Percentiles rank a stretch among this genome's conserved stretches.
phyloP scores from a whole-genome alignment of 139 green algal genomes.

The Tetradesmus lagerheimii region DNA sequence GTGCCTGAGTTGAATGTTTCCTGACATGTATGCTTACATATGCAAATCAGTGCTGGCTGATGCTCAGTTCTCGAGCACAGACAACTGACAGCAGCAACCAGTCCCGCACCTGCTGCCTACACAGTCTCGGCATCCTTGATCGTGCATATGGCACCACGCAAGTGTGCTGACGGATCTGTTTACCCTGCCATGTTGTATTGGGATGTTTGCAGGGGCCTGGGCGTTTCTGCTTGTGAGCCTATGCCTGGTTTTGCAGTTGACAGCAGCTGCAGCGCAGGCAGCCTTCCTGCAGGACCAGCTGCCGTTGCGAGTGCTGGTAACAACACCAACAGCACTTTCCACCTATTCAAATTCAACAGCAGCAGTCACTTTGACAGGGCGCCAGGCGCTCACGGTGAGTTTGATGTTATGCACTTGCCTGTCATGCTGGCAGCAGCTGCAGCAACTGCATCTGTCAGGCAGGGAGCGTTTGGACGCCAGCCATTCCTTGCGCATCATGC shows the following conservation, averaged over 20 bases:
- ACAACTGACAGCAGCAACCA: background rate
- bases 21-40: too few relatives aligned
- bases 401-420: background rate
- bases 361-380: conserved; percentile 33
- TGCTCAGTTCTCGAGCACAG: background rate
- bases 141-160: background rate
- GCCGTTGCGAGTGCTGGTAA: conserved; percentile 48
- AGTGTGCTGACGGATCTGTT: background rate
- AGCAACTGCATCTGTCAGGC: background rate
- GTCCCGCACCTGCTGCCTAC: background rate
- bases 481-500: too few relatives aligned
- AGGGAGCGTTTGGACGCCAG: background rate
- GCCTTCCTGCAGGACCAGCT: conserved; percentile 59
- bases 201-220: background rate
- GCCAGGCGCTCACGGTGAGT: conserved; percentile 56
- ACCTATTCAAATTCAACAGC: background rate
- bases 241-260: background rate
- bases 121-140: background rate
- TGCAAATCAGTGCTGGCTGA: background rate
- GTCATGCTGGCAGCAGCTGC: background rate
- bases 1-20: background rate
- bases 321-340: conserved; percentile 51
- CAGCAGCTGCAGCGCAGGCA: background rate
- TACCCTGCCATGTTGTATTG: too few relatives aligned
- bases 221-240: background rate